These are phyloP conservation scores for Pelagophyceae sp. DNA, from an alignment of 352 stramenopile species.

Conservation along the genomic window DNA sequence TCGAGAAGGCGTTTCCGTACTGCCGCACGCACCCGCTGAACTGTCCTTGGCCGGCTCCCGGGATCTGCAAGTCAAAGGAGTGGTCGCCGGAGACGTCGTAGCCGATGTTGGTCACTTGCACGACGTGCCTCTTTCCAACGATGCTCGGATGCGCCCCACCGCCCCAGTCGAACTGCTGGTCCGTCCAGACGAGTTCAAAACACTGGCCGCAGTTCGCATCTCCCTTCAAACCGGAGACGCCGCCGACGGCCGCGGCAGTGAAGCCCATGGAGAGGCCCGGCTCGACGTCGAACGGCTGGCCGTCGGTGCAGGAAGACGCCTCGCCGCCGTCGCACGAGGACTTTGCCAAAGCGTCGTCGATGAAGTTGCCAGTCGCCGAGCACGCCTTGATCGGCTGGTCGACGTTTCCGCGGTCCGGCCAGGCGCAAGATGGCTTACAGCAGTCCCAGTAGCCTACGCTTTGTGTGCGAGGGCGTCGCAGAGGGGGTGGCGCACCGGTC, in stretches of 20 bases:
- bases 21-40: conserved; percentile 2
- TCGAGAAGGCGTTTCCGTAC: neutral
- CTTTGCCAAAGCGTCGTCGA: neutral
- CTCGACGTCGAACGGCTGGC: neutral
- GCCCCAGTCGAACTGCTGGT: neutral
- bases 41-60: neutral
- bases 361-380: conserved; percentile 5
- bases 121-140: neutral
- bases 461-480: neutral
- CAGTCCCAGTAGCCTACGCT: conserved; percentile 15
- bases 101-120: conserved; percentile 16
- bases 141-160: neutral
- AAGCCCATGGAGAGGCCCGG: neutral
- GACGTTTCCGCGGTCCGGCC: neutral
- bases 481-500: neutral
- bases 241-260: conserved; percentile 7
- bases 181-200: conserved; percentile 6
- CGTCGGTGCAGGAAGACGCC: neutral
- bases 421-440: conserved; percentile 3
- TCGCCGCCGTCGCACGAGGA: neutral
- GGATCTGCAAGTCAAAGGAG: conserved; percentile 13
- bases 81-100: conserved; percentile 12
- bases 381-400: neutral
- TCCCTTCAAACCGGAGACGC: neutral
- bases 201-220: conserved; percentile 11